phyloP scores from a whole-genome alignment of 495 filamentous ascomycete species.

The Podospora tetraspora region DNA sequence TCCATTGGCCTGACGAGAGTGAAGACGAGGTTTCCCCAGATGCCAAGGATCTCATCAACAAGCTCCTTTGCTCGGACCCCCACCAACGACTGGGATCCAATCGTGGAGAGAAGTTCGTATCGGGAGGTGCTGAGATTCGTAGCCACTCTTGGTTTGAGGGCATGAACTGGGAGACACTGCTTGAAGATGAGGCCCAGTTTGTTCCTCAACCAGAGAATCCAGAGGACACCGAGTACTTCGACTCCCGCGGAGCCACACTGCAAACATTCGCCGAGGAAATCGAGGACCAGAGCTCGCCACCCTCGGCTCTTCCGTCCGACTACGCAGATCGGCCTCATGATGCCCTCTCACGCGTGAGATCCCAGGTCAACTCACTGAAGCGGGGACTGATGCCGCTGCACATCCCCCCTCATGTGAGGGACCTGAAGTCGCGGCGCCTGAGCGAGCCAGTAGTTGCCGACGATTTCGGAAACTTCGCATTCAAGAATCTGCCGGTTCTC shows the following conservation, averaged over 20 bases:
- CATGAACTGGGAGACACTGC: slow-evolving; percentile 81
- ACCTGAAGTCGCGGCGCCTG: slow-evolving; percentile 75
- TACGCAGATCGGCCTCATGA: slow-evolving; percentile 88
- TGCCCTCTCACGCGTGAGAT: slow-evolving; percentile 82
- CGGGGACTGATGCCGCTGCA: slow-evolving; percentile 89
- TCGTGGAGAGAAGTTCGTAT: slow-evolving; percentile 66
- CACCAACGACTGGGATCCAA: slow-evolving; percentile 79
- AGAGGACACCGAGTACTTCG: slow-evolving; percentile 97
- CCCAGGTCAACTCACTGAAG: slow-evolving; percentile 73
- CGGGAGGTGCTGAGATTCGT: slow-evolving; percentile 85
- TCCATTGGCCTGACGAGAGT: slow-evolving; percentile 76
- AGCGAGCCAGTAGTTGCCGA: slow-evolving; percentile 86
- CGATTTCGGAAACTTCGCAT: slow-evolving; percentile 94
- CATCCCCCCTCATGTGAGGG: slow-evolving; percentile 92
- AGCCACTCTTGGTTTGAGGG: slow-evolving; percentile 83
- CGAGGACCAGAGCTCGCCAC: slow-evolving; percentile 79
- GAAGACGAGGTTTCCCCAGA: slow-evolving; percentile 72
- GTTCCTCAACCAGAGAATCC: slow-evolving; percentile 90
- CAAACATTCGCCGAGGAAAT: slow-evolving; percentile 88
- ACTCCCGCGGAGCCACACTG: slow-evolving; percentile 81
- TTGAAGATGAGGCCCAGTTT: slow-evolving; percentile 91
- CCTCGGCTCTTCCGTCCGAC: slow-evolving; percentile 59
- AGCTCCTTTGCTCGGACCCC: slow-evolving; percentile 76
- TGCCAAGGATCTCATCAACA: slow-evolving; percentile 89
- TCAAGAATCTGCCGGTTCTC: slow-evolving; percentile 93